Percentiles rank a stretch among this genome's conserved stretches.
Conservation (phyloP, 192 early-diverging fungal species). For the Jimgerdemannia flammicorona region DNA sequence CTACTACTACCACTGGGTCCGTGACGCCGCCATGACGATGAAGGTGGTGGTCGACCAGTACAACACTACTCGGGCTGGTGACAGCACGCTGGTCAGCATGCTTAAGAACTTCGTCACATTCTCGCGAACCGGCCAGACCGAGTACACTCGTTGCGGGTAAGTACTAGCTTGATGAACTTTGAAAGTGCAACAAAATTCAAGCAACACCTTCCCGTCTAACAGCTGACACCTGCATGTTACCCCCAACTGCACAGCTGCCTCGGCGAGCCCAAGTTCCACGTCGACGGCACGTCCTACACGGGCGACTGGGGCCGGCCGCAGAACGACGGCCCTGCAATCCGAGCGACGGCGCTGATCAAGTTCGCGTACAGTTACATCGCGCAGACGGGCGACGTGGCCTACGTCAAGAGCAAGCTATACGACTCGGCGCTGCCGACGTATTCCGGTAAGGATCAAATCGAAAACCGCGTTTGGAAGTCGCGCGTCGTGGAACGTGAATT, state of each 20-base stretch:
- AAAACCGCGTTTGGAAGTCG: background rate
- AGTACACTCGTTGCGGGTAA: constrained; percentile 8
- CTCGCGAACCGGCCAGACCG: constrained; percentile 18
- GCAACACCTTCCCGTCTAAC: background rate
- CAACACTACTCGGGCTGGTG: constrained; percentile 13
- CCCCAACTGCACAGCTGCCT: constrained; percentile 23
- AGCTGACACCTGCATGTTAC: constrained; percentile 5
- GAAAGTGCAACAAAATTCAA: background rate
- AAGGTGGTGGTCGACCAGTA: constrained; percentile 31
- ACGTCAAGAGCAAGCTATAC: constrained; percentile 31
- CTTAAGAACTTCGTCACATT: constrained; percentile 40
- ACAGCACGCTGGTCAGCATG: constrained; percentile 8
- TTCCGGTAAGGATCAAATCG: background rate
- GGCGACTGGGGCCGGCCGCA: constrained; percentile 64
- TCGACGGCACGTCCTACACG: constrained; percentile 46
- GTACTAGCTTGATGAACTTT: background rate
- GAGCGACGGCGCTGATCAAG: constrained; percentile 33
- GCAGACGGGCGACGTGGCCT: constrained; percentile 17
- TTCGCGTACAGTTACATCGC: constrained; percentile 39
- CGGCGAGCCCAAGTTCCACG: constrained; percentile 66
- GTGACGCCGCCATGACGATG: constrained; percentile 63
- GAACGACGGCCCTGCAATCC: constrained; percentile 64
- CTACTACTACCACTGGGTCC: constrained; percentile 76
- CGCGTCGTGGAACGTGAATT: background rate
- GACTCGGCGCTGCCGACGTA: constrained; percentile 7